Evolutionary conservation across 1,284 basidiomycete species (phyloP).

Genomic region (Inonotus obliquus): DNA sequence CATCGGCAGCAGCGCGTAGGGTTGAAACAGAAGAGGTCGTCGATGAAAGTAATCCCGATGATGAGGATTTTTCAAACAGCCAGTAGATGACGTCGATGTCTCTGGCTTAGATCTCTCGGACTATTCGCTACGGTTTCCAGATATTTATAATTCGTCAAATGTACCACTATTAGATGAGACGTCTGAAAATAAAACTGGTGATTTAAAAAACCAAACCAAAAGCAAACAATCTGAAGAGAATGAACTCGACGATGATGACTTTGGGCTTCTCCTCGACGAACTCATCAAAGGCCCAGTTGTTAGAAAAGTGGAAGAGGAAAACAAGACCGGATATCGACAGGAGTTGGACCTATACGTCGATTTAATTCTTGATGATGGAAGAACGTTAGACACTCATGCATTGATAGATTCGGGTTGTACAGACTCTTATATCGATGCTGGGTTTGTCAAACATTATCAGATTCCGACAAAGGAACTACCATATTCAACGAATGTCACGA

Average conservation of each 20-base stretch:
- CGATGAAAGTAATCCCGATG: no score
- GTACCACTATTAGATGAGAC: not conserved
- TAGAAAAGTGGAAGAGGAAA: not conserved
- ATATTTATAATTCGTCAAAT: no score
- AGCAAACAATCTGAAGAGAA: not conserved
- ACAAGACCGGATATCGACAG: not conserved
- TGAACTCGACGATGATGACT: not conserved
- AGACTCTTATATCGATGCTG: not conserved
- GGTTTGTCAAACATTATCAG: not conserved
- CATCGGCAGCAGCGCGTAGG: no score
- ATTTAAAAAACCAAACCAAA: not conserved
- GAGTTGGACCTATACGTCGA: not conserved
- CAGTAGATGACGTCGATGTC: no score
- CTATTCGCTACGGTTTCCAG: no score
- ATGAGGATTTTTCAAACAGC: no score
- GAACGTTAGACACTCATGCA: not conserved
- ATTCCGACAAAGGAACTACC: not conserved
- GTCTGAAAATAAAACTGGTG: not conserved
- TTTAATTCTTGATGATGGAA: not conserved
- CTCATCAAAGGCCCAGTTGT: not conserved
- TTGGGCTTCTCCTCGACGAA: not conserved
- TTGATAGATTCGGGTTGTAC: not conserved
- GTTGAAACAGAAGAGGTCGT: no score
- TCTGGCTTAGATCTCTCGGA: no score
- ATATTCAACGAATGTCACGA: not conserved